Evolutionary conservation across 495 filamentous ascomycete genomes (phyloP).

Genomic region (Barbatosphaeria neglecta): DNA sequence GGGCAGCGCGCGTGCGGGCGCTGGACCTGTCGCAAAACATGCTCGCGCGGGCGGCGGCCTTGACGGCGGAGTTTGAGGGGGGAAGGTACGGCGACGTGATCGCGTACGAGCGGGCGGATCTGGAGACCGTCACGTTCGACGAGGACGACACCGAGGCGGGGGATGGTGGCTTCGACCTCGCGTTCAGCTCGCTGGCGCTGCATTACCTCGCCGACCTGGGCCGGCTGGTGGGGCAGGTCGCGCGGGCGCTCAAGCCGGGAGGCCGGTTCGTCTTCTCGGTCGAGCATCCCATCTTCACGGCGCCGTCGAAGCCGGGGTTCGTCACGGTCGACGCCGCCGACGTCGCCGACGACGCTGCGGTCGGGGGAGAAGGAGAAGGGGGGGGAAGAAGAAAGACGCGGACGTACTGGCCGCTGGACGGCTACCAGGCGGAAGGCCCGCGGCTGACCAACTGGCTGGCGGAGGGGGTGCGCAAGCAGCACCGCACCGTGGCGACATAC

Average conservation of each 20-base stretch:
- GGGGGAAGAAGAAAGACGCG: slow-evolving; percentile 1
- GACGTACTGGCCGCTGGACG: slow-evolving; percentile 17
- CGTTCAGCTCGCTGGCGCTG: slow-evolving; percentile 18
- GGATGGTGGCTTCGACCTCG: slow-evolving; percentile 19
- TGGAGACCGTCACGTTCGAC: slow-evolving; percentile 12
- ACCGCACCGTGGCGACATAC: slow-evolving; percentile 20
- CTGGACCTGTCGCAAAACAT: slow-evolving; percentile 22
- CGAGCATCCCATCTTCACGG: slow-evolving; percentile 23
- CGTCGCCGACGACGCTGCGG: background rate
- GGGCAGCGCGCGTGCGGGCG: slow-evolving; percentile 11
- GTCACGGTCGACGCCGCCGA: slow-evolving; percentile 4
- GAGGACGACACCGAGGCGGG: slow-evolving; percentile 1
- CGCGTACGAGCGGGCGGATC: slow-evolving; percentile 12
- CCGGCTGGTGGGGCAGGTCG: slow-evolving; percentile 12
- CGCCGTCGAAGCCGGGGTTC: slow-evolving; percentile 13
- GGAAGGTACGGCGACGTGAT: slow-evolving; percentile 10
- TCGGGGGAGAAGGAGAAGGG: background rate
- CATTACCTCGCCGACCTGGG: slow-evolving; percentile 17
- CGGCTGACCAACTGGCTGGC: slow-evolving; percentile 16
- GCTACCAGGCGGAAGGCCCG: slow-evolving; percentile 19
- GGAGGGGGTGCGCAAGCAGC: slow-evolving; percentile 18
- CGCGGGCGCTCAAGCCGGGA: slow-evolving; percentile 8
- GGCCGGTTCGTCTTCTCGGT: slow-evolving; percentile 18
- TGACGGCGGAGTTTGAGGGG: slow-evolving; percentile 2
- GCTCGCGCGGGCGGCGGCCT: slow-evolving; percentile 11